Evolutionary conservation across 2,329 filamentous ascomycete genomes (phyloP), one percentile per base, ranked within the genome.

Genomic region (Arthroderma sp.): DNA sequence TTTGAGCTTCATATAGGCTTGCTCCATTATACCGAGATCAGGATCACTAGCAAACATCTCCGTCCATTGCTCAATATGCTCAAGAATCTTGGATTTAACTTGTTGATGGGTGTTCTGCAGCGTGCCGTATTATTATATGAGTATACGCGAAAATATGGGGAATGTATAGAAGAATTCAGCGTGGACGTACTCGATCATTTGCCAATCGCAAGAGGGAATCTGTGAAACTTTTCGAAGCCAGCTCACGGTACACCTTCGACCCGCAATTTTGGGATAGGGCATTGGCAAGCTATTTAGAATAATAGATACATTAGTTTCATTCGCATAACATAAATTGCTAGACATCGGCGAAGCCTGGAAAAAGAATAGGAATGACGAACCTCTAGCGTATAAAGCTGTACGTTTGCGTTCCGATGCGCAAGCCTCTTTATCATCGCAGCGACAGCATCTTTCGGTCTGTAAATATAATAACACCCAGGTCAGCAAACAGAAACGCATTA

Each of bases 1-100:
- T 71, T 94, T 93, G 51, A 96, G 71, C 61, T 83, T 86, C 68
- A 81, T 81, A 65, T 89, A 96, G 48, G 89, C 88, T 59, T 94
- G 86, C 62, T 88, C 83, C 91, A 98, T 98, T 61, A 98, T 94
- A 11, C 91, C 91, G 49, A 98, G 75, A 60, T 95, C 89, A 7
- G 87, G 77, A 60, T 95, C 86, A 49, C 76, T 80, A 56, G 78
- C 77, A 62, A 96, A 96, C 85, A 95, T 94, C 57, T 91, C 85
- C 46, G 83, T 80, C 91, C 91, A 98, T 52, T 89, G 86, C 62
- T 84, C 82, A 86, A 96, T 96, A 54, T 88, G 80, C 71, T 96
- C 89, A 48, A 96, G 68, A 53, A 98, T 94, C 75, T 95, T 96
- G 52, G 86, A 79, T 68, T 96, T 96, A 61, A 98, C 91, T 64